phyloP scores from a whole-genome alignment of 495 filamentous ascomycete species.

The Penicillium odoratum region DNA sequence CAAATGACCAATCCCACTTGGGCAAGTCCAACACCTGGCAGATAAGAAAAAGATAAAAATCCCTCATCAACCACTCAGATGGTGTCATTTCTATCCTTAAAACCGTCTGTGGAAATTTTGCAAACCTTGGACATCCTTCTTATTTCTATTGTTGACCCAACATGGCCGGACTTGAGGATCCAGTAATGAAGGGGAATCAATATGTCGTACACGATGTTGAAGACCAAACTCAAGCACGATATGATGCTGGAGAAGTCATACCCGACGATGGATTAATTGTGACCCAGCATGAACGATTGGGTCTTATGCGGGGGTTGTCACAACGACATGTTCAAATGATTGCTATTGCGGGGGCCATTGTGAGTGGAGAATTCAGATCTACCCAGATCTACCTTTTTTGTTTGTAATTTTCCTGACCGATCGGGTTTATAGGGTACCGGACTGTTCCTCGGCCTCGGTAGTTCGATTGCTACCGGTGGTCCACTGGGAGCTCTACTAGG shows the following conservation, averaged over 20 bases:
- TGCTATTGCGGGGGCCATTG: conserved; percentile 59
- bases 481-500: conserved; percentile 60
- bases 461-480: conserved; percentile 58
- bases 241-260: conserved; percentile 2
- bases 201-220: conserved; percentile 25
- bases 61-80: conserved; percentile 20
- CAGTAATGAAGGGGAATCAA: conserved; percentile 10
- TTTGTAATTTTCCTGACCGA: neutral
- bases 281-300: conserved; percentile 25
- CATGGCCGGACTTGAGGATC: conserved; percentile 17
- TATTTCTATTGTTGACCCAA: neutral
- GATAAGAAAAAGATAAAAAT: conserved; percentile 2
- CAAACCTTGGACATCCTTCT: neutral
- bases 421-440: conserved; percentile 51
- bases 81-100: conserved; percentile 20
- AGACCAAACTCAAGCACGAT: conserved; percentile 13
- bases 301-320: conserved; percentile 34
- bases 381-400: no score
- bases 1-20: neutral
- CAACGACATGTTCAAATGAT: conserved; percentile 60
- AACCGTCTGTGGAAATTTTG: neutral
- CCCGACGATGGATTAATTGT: conserved; percentile 23
- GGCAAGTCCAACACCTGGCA: conserved; percentile 2
- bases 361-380: conserved; percentile 14
- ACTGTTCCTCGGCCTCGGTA: conserved; percentile 61